Conservation (phyloP, 805 yeast species). For the Lipomyces kockii region DNA sequence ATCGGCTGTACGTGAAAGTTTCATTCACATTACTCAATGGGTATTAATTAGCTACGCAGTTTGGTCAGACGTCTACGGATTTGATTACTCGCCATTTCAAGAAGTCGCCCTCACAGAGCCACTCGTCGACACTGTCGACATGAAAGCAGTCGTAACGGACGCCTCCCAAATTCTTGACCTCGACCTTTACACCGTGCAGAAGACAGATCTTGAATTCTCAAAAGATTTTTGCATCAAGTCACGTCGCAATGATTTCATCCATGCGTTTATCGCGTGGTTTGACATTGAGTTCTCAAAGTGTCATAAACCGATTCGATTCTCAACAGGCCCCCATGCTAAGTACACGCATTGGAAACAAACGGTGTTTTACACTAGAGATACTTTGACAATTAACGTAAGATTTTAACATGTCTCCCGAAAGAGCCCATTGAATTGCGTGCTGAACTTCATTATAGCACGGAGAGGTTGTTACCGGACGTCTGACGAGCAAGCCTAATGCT, state of each 20-base stretch:
- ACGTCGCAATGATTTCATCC: constrained; percentile 77
- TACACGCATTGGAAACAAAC: constrained; percentile 99
- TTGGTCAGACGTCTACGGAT: constrained; percentile 93
- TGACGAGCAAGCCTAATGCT: constrained; percentile 76
- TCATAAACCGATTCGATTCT: constrained; percentile 63
- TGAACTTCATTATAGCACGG: constrained; percentile 63
- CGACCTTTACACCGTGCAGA: constrained; percentile 85
- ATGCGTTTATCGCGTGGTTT: constrained; percentile 92
- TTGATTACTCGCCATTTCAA: constrained; percentile 90
- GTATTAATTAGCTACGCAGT: constrained; percentile 33
- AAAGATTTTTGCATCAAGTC: constrained; percentile 72
- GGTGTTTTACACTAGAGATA: constrained; percentile 86
- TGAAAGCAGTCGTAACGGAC: constrained; percentile 73
- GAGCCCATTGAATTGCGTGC: neutral
- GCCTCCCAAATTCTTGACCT: constrained; percentile 73
- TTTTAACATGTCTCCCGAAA: neutral
- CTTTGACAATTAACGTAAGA: constrained; percentile 51
- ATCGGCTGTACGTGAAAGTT: constrained; percentile 54
- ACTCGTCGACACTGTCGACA: constrained; percentile 91
- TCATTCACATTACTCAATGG: neutral
- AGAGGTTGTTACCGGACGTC: constrained; percentile 71
- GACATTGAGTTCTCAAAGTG: constrained; percentile 80
- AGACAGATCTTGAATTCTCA: constrained; percentile 79
- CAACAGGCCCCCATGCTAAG: constrained; percentile 92
- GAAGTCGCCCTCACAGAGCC: constrained; percentile 90